Conservation (phyloP, 768 basidiomycete genomes). For the Mycena leptocephala region DNA sequence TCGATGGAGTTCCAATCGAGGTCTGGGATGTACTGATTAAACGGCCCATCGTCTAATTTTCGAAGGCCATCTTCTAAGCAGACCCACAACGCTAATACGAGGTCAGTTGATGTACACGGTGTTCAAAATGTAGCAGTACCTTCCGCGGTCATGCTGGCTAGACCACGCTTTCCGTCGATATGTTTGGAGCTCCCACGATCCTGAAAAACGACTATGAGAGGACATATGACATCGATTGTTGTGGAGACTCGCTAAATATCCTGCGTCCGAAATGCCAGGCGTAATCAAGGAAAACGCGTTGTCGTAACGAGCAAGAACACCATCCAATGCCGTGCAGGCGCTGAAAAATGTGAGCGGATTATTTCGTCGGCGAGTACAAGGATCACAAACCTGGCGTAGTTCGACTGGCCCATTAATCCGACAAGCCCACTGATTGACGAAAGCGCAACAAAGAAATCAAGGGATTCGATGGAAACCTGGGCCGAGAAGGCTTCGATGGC, state of each 20-base stretch:
- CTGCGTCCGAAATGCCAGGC: conserved; percentile 7
- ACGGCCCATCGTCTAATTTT: background rate
- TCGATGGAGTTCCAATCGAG: conserved; percentile 3
- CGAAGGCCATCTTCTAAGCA: conserved; percentile 9
- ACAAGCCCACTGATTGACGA: conserved; percentile 17
- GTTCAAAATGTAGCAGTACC: background rate
- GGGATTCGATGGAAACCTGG: background rate
- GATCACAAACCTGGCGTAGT: conserved; percentile 10
- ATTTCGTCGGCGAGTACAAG: background rate
- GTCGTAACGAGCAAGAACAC: background rate
- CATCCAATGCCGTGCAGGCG: conserved; percentile 16
- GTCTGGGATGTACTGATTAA: conserved; percentile 21
- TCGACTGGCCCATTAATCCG: conserved; percentile 1
- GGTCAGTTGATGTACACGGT: background rate
- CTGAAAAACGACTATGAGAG: background rate
- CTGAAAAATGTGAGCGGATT: background rate
- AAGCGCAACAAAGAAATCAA: conserved; percentile 17
- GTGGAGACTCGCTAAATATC: background rate
- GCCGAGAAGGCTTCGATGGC: background rate
- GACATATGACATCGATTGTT: too few species aligned
- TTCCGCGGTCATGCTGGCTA: background rate
- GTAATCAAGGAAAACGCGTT: conserved; percentile 28
- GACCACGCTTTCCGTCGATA: background rate
- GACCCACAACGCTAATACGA: background rate
- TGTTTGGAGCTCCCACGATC: background rate